A percentile compares a stretch with the other conserved stretches of the same genome.
phyloP scores from a whole-genome alignment of 129 eudicot genomes.

The Lactuca sativa region DNA sequence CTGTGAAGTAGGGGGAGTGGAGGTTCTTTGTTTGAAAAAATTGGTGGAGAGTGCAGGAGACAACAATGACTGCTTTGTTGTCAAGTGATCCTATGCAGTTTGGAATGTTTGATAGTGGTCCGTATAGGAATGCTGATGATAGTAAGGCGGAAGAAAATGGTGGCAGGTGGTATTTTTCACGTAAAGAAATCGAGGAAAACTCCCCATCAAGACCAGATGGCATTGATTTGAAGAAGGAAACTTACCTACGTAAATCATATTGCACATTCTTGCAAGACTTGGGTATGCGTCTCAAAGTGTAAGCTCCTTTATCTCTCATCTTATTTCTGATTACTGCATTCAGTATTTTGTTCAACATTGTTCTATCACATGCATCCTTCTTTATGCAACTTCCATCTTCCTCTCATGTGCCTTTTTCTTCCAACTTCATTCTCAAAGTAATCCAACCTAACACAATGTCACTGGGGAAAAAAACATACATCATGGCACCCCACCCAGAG shows the following conservation, averaged over 20 bases:
- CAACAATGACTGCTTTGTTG: slow-evolving; percentile 58
- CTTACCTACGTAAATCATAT: slow-evolving; percentile 86
- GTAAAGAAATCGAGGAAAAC: slow-evolving; percentile 90
- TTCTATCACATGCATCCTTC: no score
- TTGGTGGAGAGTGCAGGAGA: slow-evolving; percentile 31
- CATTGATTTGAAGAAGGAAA: slow-evolving; percentile 86
- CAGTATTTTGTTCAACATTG: no score
- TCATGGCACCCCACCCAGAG: no score
- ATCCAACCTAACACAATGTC: no score
- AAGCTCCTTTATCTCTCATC: slow-evolving; percentile 27
- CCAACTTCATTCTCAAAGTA: no score
- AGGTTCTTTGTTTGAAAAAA: slow-evolving; percentile 5
- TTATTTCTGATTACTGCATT: no score
- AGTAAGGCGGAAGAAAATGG: slow-evolving; percentile 56
- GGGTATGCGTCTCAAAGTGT: slow-evolving; percentile 99
- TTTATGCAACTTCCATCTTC: no score
- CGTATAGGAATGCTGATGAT: slow-evolving; percentile 47
- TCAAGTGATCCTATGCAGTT: slow-evolving; percentile 61
- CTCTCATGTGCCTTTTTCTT: no score
- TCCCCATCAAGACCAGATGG: slow-evolving; percentile 90
- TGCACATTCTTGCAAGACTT: slow-evolving; percentile 93
- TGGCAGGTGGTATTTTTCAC: slow-evolving; percentile 85
- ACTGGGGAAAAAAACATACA: no score
- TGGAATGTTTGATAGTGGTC: slow-evolving; percentile 59
- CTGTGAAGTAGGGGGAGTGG: slow-evolving; percentile 16